These are phyloP conservation scores for Chionographis japonica DNA, from an alignment of 106 monocot species.

Conservation along the genomic window DNA sequence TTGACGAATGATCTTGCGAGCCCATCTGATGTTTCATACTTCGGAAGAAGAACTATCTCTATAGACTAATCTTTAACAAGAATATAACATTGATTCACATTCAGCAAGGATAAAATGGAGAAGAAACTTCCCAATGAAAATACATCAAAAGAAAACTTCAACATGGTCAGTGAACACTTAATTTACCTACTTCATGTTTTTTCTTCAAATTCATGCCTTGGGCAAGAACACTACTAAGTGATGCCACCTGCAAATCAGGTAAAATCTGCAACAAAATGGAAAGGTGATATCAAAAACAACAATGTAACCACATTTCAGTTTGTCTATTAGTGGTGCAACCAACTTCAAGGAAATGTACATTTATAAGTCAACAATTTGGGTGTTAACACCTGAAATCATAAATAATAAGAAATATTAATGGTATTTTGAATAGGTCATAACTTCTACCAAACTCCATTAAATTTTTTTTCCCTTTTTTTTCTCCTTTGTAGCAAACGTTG, in stretches of 20 bases:
- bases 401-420: too few species aligned
- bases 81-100: not conserved
- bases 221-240: conserved; percentile 72
- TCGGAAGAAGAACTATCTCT: not conserved
- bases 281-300: not conserved
- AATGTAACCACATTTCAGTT: not conserved
- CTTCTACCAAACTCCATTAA: too few species aligned
- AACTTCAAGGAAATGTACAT: too few species aligned
- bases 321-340: too few species aligned
- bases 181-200: conserved; percentile 83
- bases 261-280: conserved; percentile 49
- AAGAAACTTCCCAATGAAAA: conserved; percentile 4
- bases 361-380: too few species aligned
- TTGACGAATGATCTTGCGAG: not conserved
- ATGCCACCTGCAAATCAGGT: conserved; percentile 28
- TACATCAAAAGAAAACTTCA: not conserved
- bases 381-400: too few species aligned
- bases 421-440: too few species aligned
- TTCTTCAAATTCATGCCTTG: conserved; percentile 98
- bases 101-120: not conserved
- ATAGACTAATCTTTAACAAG: not conserved
- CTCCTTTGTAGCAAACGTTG: too few species aligned
- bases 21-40: not conserved
- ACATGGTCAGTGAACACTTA: not conserved
- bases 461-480: too few species aligned